phyloP scores from a whole-genome alignment of 1,284 basidiomycete species.

The Cutaneotrichosporon daszewskae region DNA sequence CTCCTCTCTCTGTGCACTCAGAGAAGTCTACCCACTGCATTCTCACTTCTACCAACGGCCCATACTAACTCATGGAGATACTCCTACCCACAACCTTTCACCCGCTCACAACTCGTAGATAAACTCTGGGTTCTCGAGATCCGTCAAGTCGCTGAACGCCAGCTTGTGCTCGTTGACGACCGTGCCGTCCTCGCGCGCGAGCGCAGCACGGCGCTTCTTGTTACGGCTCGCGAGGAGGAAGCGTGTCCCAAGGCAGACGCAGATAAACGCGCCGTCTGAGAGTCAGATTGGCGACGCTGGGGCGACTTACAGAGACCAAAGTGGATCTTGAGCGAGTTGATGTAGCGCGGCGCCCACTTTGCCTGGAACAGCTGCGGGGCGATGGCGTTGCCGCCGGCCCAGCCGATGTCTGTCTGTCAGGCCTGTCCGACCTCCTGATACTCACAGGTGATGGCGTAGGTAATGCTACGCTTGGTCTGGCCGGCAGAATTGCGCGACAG shows the following conservation, averaged over 20 bases:
- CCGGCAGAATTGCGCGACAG: conserved; percentile 20
- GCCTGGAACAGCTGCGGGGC: conserved; percentile 31
- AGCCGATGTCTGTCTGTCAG: too few relatives aligned
- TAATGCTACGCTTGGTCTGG: conserved; percentile 17
- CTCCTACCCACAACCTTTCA: too few relatives aligned
- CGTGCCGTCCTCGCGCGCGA: background rate
- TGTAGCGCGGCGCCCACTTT: conserved; percentile 30
- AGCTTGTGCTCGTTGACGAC: background rate
- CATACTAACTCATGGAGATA: too few relatives aligned
- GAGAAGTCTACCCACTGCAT: too few relatives aligned
- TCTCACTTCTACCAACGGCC: too few relatives aligned
- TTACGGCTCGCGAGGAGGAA: background rate
- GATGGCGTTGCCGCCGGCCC: conserved; percentile 34
- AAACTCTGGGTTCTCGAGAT: conserved; percentile 21
- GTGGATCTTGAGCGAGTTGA: conserved; percentile 34
- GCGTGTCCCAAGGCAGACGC: background rate
- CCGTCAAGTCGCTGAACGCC: background rate
- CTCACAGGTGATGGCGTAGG: conserved; percentile 17
- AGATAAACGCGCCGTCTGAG: background rate
- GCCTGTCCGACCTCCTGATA: too few relatives aligned
- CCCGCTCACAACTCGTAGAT: conserved; percentile 18
- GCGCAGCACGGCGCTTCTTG: background rate
- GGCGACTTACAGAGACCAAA: too few relatives aligned
- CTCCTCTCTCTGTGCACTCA: too few relatives aligned
- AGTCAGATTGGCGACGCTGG: too few relatives aligned